Percentiles rank a stretch among this genome's conserved stretches.
phyloP scores from a whole-genome alignment of 1,284 basidiomycete genomes.

The Pholiota adiposa region DNA sequence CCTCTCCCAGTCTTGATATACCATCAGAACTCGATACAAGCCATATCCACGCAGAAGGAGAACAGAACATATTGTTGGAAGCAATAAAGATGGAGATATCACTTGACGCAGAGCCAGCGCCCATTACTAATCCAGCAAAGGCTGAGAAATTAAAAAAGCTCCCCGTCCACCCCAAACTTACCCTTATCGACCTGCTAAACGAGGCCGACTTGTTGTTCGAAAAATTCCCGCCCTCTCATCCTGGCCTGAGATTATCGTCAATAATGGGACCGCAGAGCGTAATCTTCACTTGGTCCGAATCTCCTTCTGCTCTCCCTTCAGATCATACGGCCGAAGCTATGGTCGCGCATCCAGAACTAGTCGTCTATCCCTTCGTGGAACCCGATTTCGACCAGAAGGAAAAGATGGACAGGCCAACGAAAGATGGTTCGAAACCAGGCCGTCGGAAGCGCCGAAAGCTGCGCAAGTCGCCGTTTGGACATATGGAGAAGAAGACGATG shows the following conservation, averaged over 20 bases:
- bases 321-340: constrained; percentile 69
- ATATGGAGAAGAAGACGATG: constrained; percentile 44
- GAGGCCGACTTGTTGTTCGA: constrained; percentile 42
- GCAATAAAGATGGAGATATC: neutral
- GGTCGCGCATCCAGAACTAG: constrained; percentile 54
- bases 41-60: constrained; percentile 1
- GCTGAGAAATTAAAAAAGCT: neutral
- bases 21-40: neutral
- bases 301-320: constrained; percentile 24
- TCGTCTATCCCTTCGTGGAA: constrained; percentile 57
- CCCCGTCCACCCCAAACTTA: constrained; percentile 18
- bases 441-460: constrained; percentile 28
- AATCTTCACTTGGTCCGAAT: constrained; percentile 58
- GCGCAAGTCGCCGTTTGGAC: constrained; percentile 31
- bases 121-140: neutral
- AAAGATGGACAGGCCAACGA: constrained; percentile 21
- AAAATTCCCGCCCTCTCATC: constrained; percentile 40
- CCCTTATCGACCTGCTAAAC: constrained; percentile 40
- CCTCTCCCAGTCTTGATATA: neutral
- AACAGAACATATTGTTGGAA: neutral
- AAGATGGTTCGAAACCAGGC: constrained; percentile 25
- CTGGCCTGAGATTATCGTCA: constrained; percentile 49
- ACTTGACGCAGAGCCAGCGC: neutral
- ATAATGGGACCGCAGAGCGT: constrained; percentile 75
- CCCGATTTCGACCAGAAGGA: constrained; percentile 34